Conservation (phyloP, 1,284 basidiomycete genomes). For the Rhodotorula sp. region DNA sequence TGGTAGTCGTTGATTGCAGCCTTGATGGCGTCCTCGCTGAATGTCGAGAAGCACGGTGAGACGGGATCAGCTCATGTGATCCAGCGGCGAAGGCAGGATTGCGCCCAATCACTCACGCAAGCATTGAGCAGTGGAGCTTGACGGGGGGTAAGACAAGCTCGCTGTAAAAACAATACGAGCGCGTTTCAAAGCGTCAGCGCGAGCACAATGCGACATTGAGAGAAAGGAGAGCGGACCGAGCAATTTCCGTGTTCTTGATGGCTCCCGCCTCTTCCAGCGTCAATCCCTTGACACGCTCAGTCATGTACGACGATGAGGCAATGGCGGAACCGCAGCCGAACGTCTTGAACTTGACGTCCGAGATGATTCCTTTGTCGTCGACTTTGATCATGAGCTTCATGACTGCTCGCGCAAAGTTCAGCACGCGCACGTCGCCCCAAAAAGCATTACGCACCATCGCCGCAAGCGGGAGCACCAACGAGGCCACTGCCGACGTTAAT, state of each 20-base stretch:
- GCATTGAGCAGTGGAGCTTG: conserved; percentile 60
- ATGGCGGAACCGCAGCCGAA: conserved; percentile 97
- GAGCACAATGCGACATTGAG: neutral
- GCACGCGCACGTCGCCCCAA: neutral
- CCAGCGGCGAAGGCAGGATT: no score
- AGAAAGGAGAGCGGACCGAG: conserved; percentile 46
- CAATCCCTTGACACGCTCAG: conserved; percentile 94
- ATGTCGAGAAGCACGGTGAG: no score
- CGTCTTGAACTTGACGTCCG: conserved; percentile 98
- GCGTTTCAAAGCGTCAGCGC: neutral
- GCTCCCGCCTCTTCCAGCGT: conserved; percentile 89
- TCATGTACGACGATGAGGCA: conserved; percentile 95
- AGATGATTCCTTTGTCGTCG: conserved; percentile 86
- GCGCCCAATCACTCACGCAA: conserved; percentile 17
- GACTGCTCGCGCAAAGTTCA: conserved; percentile 57
- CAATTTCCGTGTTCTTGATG: conserved; percentile 99
- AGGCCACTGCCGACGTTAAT: conserved; percentile 92
- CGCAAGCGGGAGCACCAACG: conserved; percentile 94
- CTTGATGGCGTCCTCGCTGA: conserved; percentile 83
- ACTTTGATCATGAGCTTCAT: conserved; percentile 99
- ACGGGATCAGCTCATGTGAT: no score
- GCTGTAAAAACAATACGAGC: no score
- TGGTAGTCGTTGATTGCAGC: conserved; percentile 67
- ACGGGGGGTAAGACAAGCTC: conserved; percentile 92
- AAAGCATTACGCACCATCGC: conserved; percentile 51